phyloP scores from a whole-genome alignment of 1,139 yeast species.

The Diutina rugosa region DNA sequence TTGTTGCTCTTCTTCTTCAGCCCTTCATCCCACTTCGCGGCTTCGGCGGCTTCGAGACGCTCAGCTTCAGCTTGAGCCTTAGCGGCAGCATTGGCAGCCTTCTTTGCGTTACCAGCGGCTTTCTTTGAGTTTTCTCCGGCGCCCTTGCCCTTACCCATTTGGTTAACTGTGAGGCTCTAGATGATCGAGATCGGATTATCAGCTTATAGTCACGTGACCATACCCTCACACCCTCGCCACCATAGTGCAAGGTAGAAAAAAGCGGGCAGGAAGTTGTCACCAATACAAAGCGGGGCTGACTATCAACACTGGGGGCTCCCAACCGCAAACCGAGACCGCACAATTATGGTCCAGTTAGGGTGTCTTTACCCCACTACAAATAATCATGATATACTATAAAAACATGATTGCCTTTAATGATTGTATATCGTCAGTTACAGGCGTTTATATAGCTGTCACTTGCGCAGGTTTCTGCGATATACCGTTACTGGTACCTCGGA shows the following conservation, averaged over 20 bases:
- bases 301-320: neutral
- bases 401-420: no score
- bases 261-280: neutral
- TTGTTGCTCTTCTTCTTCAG: conserved; percentile 59
- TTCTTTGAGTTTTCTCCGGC: conserved; percentile 48
- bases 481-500: no score
- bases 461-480: no score
- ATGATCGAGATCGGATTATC: neutral
- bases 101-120: conserved; percentile 60
- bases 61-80: conserved; percentile 43
- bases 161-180: neutral
- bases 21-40: conserved; percentile 60
- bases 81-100: conserved; percentile 54
- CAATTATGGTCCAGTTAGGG: no score
- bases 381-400: no score
- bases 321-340: neutral
- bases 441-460: no score
- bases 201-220: neutral
- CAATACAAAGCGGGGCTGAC: neutral
- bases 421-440: no score
- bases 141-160: conserved; percentile 40
- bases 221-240: neutral
- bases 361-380: no score
- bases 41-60: conserved; percentile 41
- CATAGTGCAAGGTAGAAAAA: neutral